Conservation (phyloP, 371 early-diverging fungal species). For the Nematocida ausubeli region DNA sequence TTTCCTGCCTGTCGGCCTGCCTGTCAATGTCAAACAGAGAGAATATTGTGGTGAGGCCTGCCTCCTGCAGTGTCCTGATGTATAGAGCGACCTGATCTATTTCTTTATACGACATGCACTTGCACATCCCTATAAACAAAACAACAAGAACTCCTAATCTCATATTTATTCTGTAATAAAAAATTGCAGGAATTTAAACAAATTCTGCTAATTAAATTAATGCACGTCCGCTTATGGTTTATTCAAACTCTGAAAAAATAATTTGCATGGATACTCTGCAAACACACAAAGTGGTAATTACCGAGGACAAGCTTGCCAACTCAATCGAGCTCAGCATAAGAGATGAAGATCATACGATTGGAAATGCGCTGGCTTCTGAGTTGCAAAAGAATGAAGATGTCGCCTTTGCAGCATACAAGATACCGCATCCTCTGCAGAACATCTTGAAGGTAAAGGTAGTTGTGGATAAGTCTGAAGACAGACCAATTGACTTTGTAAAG, state of each 20-base stretch:
- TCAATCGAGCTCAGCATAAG: constrained; percentile 82
- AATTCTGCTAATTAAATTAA: constrained; percentile 8
- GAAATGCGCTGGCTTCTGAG: constrained; percentile 73
- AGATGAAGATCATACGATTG: constrained; percentile 92
- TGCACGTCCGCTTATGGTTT: not conserved
- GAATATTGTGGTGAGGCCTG: constrained; percentile 22
- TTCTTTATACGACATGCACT: constrained; percentile 1
- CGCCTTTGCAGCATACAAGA: constrained; percentile 87
- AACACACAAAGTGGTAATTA: constrained; percentile 21
- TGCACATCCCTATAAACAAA: not conserved
- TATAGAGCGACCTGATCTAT: constrained; percentile 46
- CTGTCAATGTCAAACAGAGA: constrained; percentile 13
- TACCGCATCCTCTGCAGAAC: constrained; percentile 89
- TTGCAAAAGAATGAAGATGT: constrained; percentile 11
- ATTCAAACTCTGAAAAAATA: not conserved
- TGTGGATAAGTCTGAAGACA: not conserved
- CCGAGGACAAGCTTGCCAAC: constrained; percentile 82
- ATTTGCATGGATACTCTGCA: constrained; percentile 40
- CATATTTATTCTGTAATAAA: constrained; percentile 14
- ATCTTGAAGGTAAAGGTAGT: constrained; percentile 51
- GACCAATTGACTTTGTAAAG: constrained; percentile 38
- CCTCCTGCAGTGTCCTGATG: not conserved
- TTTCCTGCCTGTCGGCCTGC: not conserved
- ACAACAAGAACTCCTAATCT: not conserved
- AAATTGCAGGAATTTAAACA: constrained; percentile 8